These are phyloP conservation scores for Clarireedia homoeocarpa DNA, from an alignment of 2,329 filamentous ascomycete species.

Conservation along the genomic window DNA sequence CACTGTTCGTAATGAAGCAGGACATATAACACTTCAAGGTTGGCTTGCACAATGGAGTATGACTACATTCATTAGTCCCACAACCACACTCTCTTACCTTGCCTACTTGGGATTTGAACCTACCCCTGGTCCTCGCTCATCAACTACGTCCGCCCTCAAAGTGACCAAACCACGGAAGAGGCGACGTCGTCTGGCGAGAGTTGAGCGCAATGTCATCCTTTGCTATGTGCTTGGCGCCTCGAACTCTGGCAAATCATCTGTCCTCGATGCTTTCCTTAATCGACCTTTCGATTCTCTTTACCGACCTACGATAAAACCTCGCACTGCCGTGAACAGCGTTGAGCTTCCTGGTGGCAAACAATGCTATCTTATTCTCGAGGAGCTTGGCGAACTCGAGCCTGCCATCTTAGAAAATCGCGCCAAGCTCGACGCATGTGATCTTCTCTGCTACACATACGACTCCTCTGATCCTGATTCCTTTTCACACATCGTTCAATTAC, in stretches of 20 bases:
- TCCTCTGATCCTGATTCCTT: conserved; percentile 96
- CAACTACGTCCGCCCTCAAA: conserved; percentile 78
- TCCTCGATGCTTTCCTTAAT: conserved; percentile 87
- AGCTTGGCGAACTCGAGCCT: conserved; percentile 90
- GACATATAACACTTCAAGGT: conserved; percentile 90
- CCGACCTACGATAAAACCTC: conserved; percentile 89
- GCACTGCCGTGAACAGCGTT: conserved; percentile 90
- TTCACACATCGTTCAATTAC: conserved; percentile 76
- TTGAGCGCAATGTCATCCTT: conserved; percentile 89
- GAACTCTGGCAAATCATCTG: conserved; percentile 80
- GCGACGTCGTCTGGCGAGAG: conserved; percentile 69
- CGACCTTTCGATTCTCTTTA: conserved; percentile 78
- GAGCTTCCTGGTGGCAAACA: conserved; percentile 94
- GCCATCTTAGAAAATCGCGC: conserved; percentile 87
- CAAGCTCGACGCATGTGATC: conserved; percentile 86
- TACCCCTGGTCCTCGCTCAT: conserved; percentile 64
- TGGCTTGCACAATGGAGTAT: conserved; percentile 99
- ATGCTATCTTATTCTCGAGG: conserved; percentile 91
- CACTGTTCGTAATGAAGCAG: conserved; percentile 90
- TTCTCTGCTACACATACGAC: conserved; percentile 94
- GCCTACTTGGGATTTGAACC: conserved; percentile 94
- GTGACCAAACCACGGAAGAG: conserved; percentile 88
- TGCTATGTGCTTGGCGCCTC: conserved; percentile 87
- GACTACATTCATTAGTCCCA: conserved; percentile 95
- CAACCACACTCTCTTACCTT: conserved; percentile 90